phyloP scores from a whole-genome alignment of 1,284 basidiomycete genomes.

The Moesziomyces antarcticus region DNA sequence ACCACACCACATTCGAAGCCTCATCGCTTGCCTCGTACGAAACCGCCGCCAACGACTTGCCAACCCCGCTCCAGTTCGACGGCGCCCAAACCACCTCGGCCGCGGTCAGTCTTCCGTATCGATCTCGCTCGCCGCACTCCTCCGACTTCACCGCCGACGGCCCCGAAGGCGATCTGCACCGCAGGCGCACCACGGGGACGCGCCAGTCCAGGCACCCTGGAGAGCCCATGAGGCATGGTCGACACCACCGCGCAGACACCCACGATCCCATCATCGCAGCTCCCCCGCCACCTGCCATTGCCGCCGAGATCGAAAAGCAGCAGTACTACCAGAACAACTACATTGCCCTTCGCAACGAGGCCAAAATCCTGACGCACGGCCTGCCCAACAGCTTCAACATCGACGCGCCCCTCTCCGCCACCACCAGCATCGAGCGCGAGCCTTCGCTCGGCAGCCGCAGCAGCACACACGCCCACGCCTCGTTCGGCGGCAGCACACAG shows the following conservation, averaged over 20 bases:
- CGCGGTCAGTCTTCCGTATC: conserved; percentile 21
- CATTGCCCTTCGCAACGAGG: conserved; percentile 41
- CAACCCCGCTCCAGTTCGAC: conserved; percentile 15
- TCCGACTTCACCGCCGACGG: conserved; percentile 19
- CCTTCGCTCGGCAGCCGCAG: conserved; percentile 37
- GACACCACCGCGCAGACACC: conserved; percentile 47
- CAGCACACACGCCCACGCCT: conserved; percentile 37
- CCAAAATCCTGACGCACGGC: conserved; percentile 35
- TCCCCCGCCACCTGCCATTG: conserved; percentile 8
- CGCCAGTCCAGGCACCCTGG: conserved; percentile 23
- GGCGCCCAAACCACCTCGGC: conserved; percentile 18
- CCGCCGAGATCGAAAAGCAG: conserved; percentile 43
- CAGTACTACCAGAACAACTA: conserved; percentile 52
- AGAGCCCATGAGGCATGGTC: conserved; percentile 33
- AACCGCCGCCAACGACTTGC: conserved; percentile 4
- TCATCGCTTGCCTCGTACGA: neutral
- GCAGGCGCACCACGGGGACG: conserved; percentile 36
- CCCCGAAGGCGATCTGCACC: conserved; percentile 33
- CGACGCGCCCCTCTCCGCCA: conserved; percentile 36
- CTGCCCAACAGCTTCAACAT: conserved; percentile 26
- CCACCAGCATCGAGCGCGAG: conserved; percentile 30
- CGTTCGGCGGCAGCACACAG: conserved; percentile 44
- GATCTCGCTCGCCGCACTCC: conserved; percentile 16
- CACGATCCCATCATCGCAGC: conserved; percentile 41
- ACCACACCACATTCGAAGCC: conserved; percentile 16